A percentile compares a stretch with the other conserved stretches of the same genome.
Evolutionary conservation across 768 basidiomycete species (phyloP).

Genomic region (Boletales sp.): DNA sequence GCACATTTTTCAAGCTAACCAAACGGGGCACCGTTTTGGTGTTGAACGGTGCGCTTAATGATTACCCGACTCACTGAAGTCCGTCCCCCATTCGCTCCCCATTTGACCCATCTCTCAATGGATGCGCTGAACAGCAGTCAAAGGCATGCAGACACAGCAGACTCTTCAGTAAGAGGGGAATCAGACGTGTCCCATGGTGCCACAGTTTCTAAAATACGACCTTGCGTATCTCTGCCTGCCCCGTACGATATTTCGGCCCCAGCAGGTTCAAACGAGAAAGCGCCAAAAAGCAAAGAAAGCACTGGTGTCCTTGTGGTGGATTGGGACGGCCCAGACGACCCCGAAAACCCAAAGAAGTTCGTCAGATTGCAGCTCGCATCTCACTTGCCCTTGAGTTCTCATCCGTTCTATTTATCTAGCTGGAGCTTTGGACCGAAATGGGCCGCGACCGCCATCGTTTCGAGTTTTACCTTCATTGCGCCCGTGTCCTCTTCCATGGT

Average conservation of each 20-base stretch:
- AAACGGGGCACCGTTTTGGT: too few species aligned
- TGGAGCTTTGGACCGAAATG: slow-evolving; percentile 61
- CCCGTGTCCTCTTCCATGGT: slow-evolving; percentile 75
- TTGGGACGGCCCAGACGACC: slow-evolving; percentile 63
- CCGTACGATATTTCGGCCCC: not conserved
- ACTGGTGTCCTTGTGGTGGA: slow-evolving; percentile 38
- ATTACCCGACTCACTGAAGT: too few species aligned
- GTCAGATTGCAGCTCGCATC: slow-evolving; percentile 1
- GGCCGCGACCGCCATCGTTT: slow-evolving; percentile 62
- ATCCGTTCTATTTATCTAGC: slow-evolving; percentile 29
- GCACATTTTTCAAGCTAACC: too few species aligned
- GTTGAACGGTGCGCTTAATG: too few species aligned
- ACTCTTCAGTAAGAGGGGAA: too few species aligned
- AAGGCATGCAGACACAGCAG: too few species aligned
- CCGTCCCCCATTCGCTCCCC: too few species aligned
- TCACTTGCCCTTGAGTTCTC: not conserved
- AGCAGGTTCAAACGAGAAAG: not conserved
- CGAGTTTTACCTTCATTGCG: slow-evolving; percentile 63
- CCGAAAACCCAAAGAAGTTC: slow-evolving; percentile 57
- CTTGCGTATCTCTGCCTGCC: not conserved
- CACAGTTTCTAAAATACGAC: too few species aligned
- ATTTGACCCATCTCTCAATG: not conserved
- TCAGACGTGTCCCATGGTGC: not conserved
- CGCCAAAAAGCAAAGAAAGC: not conserved
- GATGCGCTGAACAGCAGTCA: not conserved